Conservation (phyloP, 23 red algal species). For the Cyanidium caldarium region DNA sequence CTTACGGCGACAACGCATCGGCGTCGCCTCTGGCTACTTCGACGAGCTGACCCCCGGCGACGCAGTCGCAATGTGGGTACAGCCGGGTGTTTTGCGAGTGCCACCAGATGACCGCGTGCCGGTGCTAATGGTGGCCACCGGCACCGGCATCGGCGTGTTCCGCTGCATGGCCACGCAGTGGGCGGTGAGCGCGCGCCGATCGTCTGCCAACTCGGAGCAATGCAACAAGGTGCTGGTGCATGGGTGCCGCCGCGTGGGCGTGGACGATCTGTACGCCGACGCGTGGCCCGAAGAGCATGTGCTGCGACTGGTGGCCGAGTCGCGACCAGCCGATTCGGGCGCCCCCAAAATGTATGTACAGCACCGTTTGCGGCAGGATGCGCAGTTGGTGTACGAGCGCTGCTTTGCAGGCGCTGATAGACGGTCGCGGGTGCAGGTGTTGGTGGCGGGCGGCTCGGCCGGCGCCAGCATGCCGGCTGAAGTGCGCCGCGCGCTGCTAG, state of each 20-base stretch:
- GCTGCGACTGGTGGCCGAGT: background rate
- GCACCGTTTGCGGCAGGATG: conserved; percentile 8
- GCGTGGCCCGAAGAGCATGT: background rate
- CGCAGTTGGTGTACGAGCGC: background rate
- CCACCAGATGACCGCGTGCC: background rate
- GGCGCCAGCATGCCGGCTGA: conserved; percentile 3
- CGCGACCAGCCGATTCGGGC: conserved; percentile 1
- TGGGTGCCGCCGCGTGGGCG: conserved; percentile 2
- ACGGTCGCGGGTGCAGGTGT: background rate
- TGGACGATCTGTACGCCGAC: conserved; percentile 9
- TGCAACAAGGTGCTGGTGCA: conserved; percentile 7
- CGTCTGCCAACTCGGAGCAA: no score
- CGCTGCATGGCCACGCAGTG: conserved; percentile 5
- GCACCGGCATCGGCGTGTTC: conserved; percentile 13
- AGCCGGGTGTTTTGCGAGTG: background rate
- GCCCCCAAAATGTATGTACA: conserved; percentile 11
- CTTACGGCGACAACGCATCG: background rate
- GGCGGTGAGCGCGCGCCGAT: background rate
- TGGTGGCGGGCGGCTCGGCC: conserved; percentile 6
- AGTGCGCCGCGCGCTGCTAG: background rate
- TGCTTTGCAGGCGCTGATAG: background rate
- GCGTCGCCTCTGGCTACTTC: background rate
- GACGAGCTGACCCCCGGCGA: background rate
- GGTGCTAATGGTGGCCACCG: conserved; percentile 8
- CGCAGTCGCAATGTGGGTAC: background rate